A percentile compares a stretch with the other conserved stretches of the same genome.
Conservation (phyloP, 2,329 filamentous ascomycete genomes). For the Talaromyces sp. region DNA sequence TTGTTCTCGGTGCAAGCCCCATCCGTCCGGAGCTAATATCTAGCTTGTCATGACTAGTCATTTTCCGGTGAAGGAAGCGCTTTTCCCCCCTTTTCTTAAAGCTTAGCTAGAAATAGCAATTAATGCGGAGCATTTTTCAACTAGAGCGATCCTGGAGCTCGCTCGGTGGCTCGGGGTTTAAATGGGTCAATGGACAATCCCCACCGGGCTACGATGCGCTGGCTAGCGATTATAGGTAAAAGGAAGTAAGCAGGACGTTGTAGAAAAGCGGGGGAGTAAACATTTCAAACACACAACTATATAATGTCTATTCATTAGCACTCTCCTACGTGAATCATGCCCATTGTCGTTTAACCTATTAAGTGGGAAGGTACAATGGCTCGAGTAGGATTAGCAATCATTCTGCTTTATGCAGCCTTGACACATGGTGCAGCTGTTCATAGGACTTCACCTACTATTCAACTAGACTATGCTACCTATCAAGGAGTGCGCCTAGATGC, state of each 20-base stretch:
- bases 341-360: neutral
- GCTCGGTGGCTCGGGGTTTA: neutral
- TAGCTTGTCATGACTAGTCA: neutral
- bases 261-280: neutral
- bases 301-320: neutral
- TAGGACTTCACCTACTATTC: neutral
- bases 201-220: neutral
- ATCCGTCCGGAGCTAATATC: neutral
- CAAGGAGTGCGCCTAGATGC: conserved; percentile 25
- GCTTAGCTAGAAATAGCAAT: neutral
- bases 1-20: neutral
- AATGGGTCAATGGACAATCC: neutral
- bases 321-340: neutral
- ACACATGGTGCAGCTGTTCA: neutral
- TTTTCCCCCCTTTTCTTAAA: neutral
- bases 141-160: neutral
- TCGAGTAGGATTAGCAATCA: neutral
- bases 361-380: neutral
- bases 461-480: conserved; percentile 1
- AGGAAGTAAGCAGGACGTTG: neutral
- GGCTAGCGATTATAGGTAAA: neutral
- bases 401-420: neutral
- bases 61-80: neutral
- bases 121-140: neutral
- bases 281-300: neutral